A percentile compares a stretch with the other conserved stretches of the same genome.
Evolutionary conservation across 352 stramenopile species (phyloP).

Genomic region (Phytophthora palmivora): DNA sequence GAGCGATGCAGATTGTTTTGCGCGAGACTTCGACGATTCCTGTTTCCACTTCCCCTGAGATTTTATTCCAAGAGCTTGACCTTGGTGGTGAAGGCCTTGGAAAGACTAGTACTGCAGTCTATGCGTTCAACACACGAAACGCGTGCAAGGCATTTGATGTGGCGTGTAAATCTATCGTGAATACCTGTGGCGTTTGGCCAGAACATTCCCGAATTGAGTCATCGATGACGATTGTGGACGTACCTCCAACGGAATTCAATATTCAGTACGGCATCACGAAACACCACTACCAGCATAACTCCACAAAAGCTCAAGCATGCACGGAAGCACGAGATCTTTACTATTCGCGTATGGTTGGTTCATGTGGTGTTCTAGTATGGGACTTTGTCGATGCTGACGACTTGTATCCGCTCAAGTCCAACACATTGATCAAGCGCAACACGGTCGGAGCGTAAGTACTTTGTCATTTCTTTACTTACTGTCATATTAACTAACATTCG

Average conservation of each 20-base stretch:
- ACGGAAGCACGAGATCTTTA: conserved; percentile 34
- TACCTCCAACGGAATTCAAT: conserved; percentile 24
- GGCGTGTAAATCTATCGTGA: conserved; percentile 35
- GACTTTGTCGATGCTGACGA: conserved; percentile 55
- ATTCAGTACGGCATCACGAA: conserved; percentile 39
- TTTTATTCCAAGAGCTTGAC: conserved; percentile 47
- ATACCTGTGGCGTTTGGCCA: conserved; percentile 35
- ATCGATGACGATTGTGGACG: conserved; percentile 30
- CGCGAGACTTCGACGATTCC: conserved; percentile 43
- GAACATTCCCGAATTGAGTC: conserved; percentile 35
- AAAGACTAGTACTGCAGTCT: conserved; percentile 47
- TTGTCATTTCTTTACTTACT: too few relatives aligned
- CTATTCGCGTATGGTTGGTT: conserved; percentile 38
- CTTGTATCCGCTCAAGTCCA: conserved; percentile 31
- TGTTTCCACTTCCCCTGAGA: conserved; percentile 32
- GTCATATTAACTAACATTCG: not conserved
- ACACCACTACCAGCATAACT: conserved; percentile 26
- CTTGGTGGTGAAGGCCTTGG: conserved; percentile 20
- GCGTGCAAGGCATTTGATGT: conserved; percentile 33
- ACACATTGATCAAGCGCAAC: conserved; percentile 41
- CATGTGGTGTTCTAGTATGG: conserved; percentile 47
- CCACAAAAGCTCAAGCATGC: conserved; percentile 22
- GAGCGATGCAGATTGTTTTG: conserved; percentile 45
- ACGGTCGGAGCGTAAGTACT: conserved; percentile 46
- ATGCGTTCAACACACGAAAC: conserved; percentile 40